These are phyloP conservation scores for Nicotiana knightiana DNA, from an alignment of 257 asterid genomes.

Conservation along the genomic window DNA sequence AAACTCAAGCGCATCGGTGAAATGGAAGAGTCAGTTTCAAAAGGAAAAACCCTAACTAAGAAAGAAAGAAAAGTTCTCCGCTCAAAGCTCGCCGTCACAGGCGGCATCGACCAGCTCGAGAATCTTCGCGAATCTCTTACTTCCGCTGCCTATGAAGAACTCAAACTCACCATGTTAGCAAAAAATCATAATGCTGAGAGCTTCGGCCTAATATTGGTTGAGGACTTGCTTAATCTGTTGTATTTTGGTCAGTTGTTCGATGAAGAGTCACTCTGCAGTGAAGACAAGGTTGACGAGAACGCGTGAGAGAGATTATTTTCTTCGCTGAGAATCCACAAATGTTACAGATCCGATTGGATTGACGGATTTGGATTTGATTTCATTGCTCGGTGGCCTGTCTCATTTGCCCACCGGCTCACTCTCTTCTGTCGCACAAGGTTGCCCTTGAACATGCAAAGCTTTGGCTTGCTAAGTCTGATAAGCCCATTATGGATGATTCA, in stretches of 20 bases:
- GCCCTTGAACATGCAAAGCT: conserved; percentile 64
- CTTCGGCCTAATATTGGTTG: conserved; percentile 13
- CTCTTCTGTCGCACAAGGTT: conserved; percentile 56
- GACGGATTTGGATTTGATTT: conserved; percentile 62
- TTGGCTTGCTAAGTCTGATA: conserved; percentile 55
- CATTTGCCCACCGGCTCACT: conserved; percentile 53
- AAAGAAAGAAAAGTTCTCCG: conserved; percentile 73
- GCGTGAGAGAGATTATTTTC: conserved; percentile 9
- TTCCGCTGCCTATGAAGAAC: conserved; percentile 61
- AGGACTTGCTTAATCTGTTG: conserved; percentile 55
- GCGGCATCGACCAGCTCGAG: conserved; percentile 67
- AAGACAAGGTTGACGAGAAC: conserved; percentile 46
- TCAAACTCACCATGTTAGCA: conserved; percentile 27
- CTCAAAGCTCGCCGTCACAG: conserved; percentile 44
- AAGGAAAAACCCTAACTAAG: conserved; percentile 60
- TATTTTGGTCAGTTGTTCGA: conserved; percentile 67
- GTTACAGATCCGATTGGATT: conserved; percentile 41
- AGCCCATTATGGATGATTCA: conserved; percentile 47
- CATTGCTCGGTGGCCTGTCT: conserved; percentile 44
- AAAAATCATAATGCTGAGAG: neutral
- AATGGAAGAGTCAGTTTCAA: conserved; percentile 61
- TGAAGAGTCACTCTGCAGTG: conserved; percentile 41
- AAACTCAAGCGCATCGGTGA: conserved; percentile 63
- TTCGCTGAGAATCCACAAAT: conserved; percentile 47
- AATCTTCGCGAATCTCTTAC: conserved; percentile 54